Evolutionary conservation across 2,329 filamentous ascomycete genomes (phyloP), one percentile per base, ranked within the genome.

Genomic region (Sphaerulina musiva): DNA sequence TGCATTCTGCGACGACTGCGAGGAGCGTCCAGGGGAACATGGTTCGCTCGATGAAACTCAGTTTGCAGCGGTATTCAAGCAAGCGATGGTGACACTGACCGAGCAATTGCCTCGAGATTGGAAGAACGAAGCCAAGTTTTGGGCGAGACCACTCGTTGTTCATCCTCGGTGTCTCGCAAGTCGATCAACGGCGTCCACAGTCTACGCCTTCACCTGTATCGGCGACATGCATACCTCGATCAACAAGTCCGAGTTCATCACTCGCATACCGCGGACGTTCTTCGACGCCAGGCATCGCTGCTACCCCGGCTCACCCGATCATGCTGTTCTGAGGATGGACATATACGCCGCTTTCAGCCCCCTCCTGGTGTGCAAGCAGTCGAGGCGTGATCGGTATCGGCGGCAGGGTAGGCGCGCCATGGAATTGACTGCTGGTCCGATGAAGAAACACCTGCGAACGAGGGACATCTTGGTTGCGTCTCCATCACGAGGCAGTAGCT

Each of bases 271-370:
- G 0, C 59, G 75, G 11, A 72, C 70, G 9, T 76, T 78, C 65
- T 75, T 77, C 67, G 71, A 60, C 26, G 68, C 70, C 23, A 70
- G 71, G 2, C 70, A 77, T 54, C 69, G 73, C 23, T 71, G 71
- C 29, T 74, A 74, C 53, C 66, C 68, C 12, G 70, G 71, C 31
- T 76, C 73, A 40, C 72, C 72, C 1, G 74, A 77, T 58, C 74
- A 77, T 51, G 69, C 69, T 11, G 68, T 74, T 9, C 63, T 78
- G 23, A 70, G 69, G 3, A 70, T 70, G 11, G 70, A 72, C 41
- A 75, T 77, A 46, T 73, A 76, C 54, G 70, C 71, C 40, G 73
- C 77, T 32, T 78, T 78, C 54, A 69, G 68, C 46, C 67, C 70
- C 6, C 65, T 76, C 3, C 64, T 74, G 11, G 60, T 66, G 7